Conservation (phyloP, 2,329 filamentous ascomycete genomes). For the Fusarium sublunatum region DNA sequence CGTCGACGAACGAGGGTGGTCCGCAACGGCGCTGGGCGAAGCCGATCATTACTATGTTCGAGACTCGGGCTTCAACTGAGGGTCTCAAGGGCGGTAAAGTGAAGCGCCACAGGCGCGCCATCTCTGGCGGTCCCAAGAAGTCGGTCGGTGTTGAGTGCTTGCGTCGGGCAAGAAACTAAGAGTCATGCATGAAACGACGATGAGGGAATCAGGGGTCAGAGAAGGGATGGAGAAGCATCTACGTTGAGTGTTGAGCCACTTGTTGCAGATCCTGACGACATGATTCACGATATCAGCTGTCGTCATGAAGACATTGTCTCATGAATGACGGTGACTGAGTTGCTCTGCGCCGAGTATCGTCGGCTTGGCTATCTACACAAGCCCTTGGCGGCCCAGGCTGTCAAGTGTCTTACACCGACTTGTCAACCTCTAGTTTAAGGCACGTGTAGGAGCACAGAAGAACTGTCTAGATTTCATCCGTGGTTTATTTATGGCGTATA, state of each 20-base stretch:
- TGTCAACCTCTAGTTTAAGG: neutral
- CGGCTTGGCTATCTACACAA: neutral
- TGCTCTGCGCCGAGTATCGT: neutral
- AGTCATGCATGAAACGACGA: conserved; percentile 27
- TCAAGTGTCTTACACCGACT: conserved; percentile 5
- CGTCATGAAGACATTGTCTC: conserved; percentile 1
- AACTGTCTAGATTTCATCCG: neutral
- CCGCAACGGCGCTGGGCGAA: conserved; percentile 30
- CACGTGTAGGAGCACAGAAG: conserved; percentile 6
- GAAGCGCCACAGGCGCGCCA: conserved; percentile 25
- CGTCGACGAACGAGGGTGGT: conserved; percentile 9
- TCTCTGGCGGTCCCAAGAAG: conserved; percentile 12
- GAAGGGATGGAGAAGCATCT: conserved; percentile 21
- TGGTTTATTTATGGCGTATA: conserved; percentile 3
- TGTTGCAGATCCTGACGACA: conserved; percentile 8
- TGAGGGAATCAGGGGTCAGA: conserved; percentile 9
- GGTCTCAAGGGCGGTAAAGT: conserved; percentile 29
- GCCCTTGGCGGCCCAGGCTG: neutral
- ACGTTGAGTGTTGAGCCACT: conserved; percentile 34
- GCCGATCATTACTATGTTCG: conserved; percentile 34
- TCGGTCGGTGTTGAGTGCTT: neutral
- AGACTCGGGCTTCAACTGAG: conserved; percentile 16
- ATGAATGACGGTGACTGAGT: neutral
- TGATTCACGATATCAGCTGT: conserved; percentile 18
- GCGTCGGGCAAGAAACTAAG: conserved; percentile 7